phyloP scores from a whole-genome alignment of 1,284 basidiomycete species.

The Ustilago sp. region DNA sequence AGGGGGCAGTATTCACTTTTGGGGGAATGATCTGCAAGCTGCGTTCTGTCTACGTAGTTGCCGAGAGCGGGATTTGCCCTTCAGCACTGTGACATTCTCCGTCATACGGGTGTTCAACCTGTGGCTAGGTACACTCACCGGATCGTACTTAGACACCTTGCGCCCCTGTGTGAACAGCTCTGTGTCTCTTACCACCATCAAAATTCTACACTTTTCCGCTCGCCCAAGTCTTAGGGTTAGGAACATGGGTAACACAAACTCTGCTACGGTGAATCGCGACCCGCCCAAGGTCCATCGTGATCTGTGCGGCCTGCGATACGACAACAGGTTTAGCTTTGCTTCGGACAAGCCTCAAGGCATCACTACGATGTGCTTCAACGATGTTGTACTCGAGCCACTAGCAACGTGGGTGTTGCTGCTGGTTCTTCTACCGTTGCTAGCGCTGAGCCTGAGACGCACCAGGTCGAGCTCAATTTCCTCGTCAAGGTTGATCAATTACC shows the following conservation, averaged over 20 bases:
- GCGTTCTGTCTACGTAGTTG: slow-evolving; percentile 1
- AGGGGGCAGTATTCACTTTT: neutral
- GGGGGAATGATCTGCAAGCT: slow-evolving; percentile 8
- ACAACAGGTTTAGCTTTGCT: slow-evolving; percentile 37
- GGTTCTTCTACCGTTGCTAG: slow-evolving; percentile 34
- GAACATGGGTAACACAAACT: slow-evolving; percentile 20
- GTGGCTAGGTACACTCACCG: neutral
- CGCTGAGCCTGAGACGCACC: slow-evolving; percentile 8
- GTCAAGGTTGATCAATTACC: slow-evolving; percentile 32
- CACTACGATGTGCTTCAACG: slow-evolving; percentile 56
- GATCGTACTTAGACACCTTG: neutral
- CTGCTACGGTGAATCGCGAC: slow-evolving; percentile 24
- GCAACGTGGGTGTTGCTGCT: slow-evolving; percentile 52
- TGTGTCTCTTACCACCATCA: slow-evolving; percentile 1
- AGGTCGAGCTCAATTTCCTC: slow-evolving; percentile 10
- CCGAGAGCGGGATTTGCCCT: neutral
- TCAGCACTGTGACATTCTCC: slow-evolving; percentile 4
- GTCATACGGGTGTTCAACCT: neutral
- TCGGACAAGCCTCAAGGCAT: slow-evolving; percentile 25
- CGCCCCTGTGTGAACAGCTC: neutral
- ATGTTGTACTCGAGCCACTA: slow-evolving; percentile 54
- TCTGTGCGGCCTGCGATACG: slow-evolving; percentile 35
- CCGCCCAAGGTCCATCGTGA: slow-evolving; percentile 36
- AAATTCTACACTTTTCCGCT: neutral
- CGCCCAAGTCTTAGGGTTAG: too few relatives aligned